phyloP scores from a whole-genome alignment of 495 filamentous ascomycete species.

The Aeminium ludgeri region DNA sequence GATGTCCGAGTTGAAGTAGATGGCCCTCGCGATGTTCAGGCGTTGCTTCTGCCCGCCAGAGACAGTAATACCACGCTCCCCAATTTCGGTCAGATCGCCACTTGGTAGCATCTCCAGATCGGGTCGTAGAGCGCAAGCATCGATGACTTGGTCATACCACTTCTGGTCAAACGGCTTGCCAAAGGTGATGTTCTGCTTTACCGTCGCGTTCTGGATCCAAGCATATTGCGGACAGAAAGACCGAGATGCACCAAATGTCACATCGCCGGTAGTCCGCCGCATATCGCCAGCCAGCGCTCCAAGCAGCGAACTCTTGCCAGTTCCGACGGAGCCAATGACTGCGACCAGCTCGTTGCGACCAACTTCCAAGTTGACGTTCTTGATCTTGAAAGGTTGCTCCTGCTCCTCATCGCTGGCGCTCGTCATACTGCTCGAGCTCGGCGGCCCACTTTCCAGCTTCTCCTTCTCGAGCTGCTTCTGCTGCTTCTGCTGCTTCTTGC shows the following conservation, averaged over 20 bases:
- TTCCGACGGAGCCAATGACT: constrained; percentile 80
- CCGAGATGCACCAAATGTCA: constrained; percentile 57
- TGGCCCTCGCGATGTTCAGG: constrained; percentile 42
- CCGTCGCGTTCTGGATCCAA: constrained; percentile 88
- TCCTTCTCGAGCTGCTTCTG: constrained; percentile 19
- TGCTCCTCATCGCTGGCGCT: constrained; percentile 33
- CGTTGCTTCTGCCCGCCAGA: constrained; percentile 76
- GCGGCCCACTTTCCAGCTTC: constrained; percentile 6
- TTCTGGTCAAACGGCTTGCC: constrained; percentile 53
- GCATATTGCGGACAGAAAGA: constrained; percentile 92
- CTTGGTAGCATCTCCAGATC: constrained; percentile 64
- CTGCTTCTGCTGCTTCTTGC: constrained; percentile 18
- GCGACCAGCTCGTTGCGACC: constrained; percentile 73
- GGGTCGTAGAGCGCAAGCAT: constrained; percentile 50
- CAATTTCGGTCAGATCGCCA: constrained; percentile 59
- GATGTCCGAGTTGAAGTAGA: constrained; percentile 36
- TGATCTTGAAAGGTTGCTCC: constrained; percentile 66
- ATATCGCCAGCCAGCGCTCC: constrained; percentile 88
- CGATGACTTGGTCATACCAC: constrained; percentile 46
- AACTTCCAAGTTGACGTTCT: constrained; percentile 54
- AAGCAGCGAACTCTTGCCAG: constrained; percentile 81
- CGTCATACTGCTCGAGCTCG: neutral
- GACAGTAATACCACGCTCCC: constrained; percentile 64
- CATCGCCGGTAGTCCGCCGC: constrained; percentile 57
- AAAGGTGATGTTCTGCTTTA: constrained; percentile 80